Conservation (phyloP, 108 stramenopile genomes). For the Bacterosira constricta region DNA sequence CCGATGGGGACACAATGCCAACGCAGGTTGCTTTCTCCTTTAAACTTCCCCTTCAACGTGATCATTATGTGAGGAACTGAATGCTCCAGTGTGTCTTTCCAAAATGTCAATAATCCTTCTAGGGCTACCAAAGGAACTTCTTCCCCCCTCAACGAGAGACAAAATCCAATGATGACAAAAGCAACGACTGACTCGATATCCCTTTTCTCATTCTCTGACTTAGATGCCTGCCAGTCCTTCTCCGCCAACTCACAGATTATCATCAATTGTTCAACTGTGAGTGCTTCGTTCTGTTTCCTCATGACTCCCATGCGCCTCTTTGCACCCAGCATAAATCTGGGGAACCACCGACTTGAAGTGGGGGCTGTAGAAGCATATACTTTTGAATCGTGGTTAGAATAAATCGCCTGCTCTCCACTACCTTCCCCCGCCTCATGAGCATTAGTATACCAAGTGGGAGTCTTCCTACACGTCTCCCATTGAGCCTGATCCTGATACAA, state of each 20-base stretch:
- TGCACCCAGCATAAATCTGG: not conserved
- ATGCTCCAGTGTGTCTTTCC: not conserved
- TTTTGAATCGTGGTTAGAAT: not conserved
- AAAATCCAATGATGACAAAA: not conserved
- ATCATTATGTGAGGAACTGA: slow-evolving; percentile 2
- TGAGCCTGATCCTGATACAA: not conserved
- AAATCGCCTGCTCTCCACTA: not conserved
- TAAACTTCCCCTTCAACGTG: slow-evolving; percentile 14
- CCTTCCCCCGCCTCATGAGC: not conserved
- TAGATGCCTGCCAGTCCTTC: not conserved
- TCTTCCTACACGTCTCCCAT: not conserved
- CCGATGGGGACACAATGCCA: slow-evolving; percentile 19
- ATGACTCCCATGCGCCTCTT: not conserved
- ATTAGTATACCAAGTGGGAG: not conserved
- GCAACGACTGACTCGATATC: not conserved
- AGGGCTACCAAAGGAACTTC: slow-evolving; percentile 14
- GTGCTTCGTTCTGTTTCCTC: not conserved
- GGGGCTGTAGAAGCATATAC: not conserved
- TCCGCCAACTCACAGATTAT: not conserved
- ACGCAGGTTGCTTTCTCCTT: not conserved
- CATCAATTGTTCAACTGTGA: not conserved
- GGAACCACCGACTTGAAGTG: not conserved
- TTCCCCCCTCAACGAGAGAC: not conserved
- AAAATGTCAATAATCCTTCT: slow-evolving; percentile 12
- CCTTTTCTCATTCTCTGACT: not conserved